These are phyloP conservation scores for Sphagnum magellanicum DNA, from an alignment of 228 moss, liverwort and hornwort species.

Conservation along the genomic window DNA sequence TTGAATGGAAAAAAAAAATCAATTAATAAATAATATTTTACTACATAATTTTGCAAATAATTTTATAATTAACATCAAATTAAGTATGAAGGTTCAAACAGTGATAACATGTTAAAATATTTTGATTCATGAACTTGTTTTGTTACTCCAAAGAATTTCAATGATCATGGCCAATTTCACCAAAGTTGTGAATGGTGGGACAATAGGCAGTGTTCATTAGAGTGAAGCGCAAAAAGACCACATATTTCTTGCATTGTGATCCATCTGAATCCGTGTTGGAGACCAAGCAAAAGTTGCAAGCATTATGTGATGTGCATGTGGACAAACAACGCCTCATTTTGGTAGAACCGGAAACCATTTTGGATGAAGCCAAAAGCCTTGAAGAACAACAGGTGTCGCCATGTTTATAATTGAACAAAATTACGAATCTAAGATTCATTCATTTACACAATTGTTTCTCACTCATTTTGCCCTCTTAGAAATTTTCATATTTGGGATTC, in stretches of 20 bases:
- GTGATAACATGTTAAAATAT: too few relatives aligned
- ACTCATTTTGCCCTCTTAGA: not conserved
- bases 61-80: too few relatives aligned
- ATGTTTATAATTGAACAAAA: too few relatives aligned
- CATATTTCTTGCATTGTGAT: conserved; percentile 64
- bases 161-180: not conserved
- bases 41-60: too few relatives aligned
- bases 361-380: conserved; percentile 62
- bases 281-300: conserved; percentile 63
- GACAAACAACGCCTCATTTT: conserved; percentile 51
- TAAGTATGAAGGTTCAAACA: too few relatives aligned
- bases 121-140: too few relatives aligned
- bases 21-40: too few relatives aligned
- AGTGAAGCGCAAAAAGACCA: conserved; percentile 68
- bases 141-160: too few relatives aligned
- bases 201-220: conserved; percentile 66
- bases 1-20: too few relatives aligned
- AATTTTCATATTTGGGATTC: too few relatives aligned
- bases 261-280: conserved; percentile 53
- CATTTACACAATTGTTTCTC: not conserved
- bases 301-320: conserved; percentile 43
- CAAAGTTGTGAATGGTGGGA: not conserved
- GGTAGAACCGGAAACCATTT: conserved; percentile 20
- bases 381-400: conserved; percentile 53
- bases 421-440: too few relatives aligned